phyloP scores from a whole-genome alignment of 257 asterid genomes.

The Gentiana straminea region DNA sequence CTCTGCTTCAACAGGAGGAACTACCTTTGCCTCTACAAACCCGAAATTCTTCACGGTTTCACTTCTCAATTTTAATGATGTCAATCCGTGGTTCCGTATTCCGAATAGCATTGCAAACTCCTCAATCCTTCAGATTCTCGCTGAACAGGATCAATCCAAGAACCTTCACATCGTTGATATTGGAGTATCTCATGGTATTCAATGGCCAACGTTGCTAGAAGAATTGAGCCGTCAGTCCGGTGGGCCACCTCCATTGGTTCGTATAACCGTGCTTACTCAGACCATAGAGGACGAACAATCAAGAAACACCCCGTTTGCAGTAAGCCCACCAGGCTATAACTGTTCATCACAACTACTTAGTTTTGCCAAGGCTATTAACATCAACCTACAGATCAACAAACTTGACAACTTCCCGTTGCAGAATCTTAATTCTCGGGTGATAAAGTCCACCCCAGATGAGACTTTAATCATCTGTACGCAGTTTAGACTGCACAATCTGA shows the following conservation, averaged over 20 bases:
- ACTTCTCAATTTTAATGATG: constrained; percentile 59
- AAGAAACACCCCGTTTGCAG: constrained; percentile 34
- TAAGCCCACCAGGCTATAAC: constrained; percentile 40
- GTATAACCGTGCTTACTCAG: constrained; percentile 48
- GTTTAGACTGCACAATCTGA: constrained; percentile 53
- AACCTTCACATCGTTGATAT: constrained; percentile 73
- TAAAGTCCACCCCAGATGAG: constrained; percentile 42
- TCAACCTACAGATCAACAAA: constrained; percentile 59
- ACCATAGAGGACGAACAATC: constrained; percentile 21
- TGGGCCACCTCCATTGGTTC: constrained; percentile 67
- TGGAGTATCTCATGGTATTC: constrained; percentile 79
- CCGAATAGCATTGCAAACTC: constrained; percentile 65
- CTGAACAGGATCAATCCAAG: constrained; percentile 22
- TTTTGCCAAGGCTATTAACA: constrained; percentile 53
- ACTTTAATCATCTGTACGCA: constrained; percentile 55
- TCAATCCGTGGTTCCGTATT: constrained; percentile 73
- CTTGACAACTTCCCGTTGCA: constrained; percentile 40
- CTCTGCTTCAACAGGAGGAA: constrained; percentile 13
- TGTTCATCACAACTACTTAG: constrained; percentile 46
- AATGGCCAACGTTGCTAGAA: constrained; percentile 77
- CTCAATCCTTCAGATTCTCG: constrained; percentile 59
- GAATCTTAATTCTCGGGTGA: constrained; percentile 38
- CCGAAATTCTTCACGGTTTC: constrained; percentile 52
- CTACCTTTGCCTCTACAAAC: constrained; percentile 38
- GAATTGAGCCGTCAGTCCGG: constrained; percentile 54